Percentiles rank a stretch among this genome's conserved stretches.
Evolutionary conservation across 345 rosid genomes (phyloP).

Genomic region (Laguncularia racemosa): DNA sequence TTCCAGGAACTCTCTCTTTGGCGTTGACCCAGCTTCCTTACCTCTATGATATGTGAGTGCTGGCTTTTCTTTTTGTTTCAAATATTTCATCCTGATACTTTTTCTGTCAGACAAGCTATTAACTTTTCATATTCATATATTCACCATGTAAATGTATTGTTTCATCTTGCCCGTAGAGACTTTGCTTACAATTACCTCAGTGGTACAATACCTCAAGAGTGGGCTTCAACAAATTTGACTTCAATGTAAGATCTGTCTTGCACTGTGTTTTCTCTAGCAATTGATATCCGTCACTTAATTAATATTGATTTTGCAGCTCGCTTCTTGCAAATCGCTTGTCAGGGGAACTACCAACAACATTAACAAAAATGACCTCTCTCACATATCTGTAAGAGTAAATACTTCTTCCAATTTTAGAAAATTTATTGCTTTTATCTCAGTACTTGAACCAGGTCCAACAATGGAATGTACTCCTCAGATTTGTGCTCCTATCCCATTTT

Average conservation of each 20-base stretch:
- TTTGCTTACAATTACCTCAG: conserved; percentile 25
- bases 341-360: conserved; percentile 30
- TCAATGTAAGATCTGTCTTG: conserved; percentile 15
- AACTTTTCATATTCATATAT: neutral
- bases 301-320: conserved; percentile 23
- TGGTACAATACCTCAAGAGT: conserved; percentile 40
- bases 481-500: too few species aligned
- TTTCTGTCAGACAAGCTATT: neutral
- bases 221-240: conserved; percentile 29
- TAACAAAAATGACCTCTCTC: conserved; percentile 33
- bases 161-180: conserved; percentile 19
- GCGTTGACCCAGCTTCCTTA: conserved; percentile 45
- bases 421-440: neutral
- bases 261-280: neutral
- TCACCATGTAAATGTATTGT: neutral
- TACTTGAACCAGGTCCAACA: neutral
- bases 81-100: neutral
- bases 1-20: conserved; percentile 64
- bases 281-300: neutral
- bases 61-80: neutral
- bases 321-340: conserved; percentile 33
- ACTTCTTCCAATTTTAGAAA: neutral
- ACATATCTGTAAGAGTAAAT: conserved; percentile 23
- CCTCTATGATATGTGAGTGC: conserved; percentile 44
- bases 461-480: neutral